Conservation (phyloP, 306 rosid species). For the Oemleria cerasiformis region DNA sequence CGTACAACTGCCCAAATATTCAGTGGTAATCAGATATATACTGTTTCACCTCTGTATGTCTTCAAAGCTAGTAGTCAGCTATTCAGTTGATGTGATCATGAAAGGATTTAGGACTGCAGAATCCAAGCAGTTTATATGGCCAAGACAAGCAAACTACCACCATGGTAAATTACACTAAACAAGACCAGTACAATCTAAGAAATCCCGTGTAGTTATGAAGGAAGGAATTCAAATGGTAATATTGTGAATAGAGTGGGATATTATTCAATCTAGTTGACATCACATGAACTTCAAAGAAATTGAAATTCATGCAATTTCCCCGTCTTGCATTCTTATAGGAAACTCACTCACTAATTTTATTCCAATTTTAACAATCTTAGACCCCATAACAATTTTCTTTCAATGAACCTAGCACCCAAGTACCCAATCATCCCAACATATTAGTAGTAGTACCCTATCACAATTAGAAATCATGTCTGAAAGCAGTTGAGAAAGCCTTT, state of each 20-base stretch:
- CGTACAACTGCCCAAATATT: not conserved
- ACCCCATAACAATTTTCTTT: not conserved
- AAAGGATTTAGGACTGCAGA: not conserved
- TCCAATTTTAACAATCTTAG: not conserved
- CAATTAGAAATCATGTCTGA: not conserved
- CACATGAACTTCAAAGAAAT: not conserved
- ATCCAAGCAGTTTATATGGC: not conserved
- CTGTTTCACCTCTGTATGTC: no score
- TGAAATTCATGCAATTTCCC: not conserved
- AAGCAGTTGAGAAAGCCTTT: not conserved
- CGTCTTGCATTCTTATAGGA: not conserved
- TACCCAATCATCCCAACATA: not conserved
- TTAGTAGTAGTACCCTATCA: not conserved
- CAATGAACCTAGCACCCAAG: not conserved
- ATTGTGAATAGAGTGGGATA: not conserved
- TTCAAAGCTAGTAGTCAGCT: not conserved
- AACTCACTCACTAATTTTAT: not conserved
- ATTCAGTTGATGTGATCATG: not conserved
- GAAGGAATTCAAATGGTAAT: not conserved
- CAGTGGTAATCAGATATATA: no score
- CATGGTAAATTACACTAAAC: no score
- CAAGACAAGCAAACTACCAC: not conserved
- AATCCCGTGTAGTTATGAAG: not conserved
- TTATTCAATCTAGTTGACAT: not conserved
- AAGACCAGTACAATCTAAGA: no score